These are phyloP conservation scores for bread wheat (Triticum aestivum) DNA, from an alignment of 176 grass and related monocot genomes.

Conservation along the genomic window DNA sequence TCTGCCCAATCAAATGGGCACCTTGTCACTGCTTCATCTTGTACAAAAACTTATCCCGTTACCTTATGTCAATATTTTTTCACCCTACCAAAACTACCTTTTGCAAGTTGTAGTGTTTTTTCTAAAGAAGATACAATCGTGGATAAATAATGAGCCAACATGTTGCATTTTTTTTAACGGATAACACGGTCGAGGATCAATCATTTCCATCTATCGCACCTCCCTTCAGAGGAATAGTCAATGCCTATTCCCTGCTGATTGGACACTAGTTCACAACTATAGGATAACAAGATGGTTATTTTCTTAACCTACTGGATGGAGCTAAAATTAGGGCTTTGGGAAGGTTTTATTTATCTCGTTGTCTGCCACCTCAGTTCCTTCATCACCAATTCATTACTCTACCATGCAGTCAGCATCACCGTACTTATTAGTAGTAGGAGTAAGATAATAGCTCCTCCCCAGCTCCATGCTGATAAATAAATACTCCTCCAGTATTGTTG, in stretches of 20 bases:
- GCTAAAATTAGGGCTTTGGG: slow-evolving; percentile 3
- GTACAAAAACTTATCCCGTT: slow-evolving; percentile 4
- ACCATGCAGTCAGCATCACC: slow-evolving; percentile 6
- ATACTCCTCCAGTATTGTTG: not conserved
- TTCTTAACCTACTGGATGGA: slow-evolving; percentile 11
- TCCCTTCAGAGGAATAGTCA: not conserved
- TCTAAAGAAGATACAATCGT: not conserved
- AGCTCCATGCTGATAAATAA: slow-evolving; percentile 7
- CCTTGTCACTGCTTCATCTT: not conserved
- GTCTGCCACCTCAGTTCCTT: slow-evolving; percentile 7
- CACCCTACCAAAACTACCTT: not conserved
- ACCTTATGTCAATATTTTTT: not conserved
- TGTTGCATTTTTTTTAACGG: not conserved
- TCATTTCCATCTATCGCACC: not conserved
- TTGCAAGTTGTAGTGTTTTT: not conserved
- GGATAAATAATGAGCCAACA: not conserved
- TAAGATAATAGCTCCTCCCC: not conserved
- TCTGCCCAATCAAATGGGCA: not conserved
- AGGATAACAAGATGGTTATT: not conserved
- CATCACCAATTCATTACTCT: not conserved
- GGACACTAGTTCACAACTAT: not conserved
- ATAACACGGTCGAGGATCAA: slow-evolving; percentile 16
- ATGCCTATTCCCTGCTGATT: not conserved
- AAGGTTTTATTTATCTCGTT: slow-evolving; percentile 5
- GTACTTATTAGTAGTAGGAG: not conserved